Evolutionary conservation across 169 alveolate species (phyloP).

Genomic region (Plasmodium reichenowi): DNA sequence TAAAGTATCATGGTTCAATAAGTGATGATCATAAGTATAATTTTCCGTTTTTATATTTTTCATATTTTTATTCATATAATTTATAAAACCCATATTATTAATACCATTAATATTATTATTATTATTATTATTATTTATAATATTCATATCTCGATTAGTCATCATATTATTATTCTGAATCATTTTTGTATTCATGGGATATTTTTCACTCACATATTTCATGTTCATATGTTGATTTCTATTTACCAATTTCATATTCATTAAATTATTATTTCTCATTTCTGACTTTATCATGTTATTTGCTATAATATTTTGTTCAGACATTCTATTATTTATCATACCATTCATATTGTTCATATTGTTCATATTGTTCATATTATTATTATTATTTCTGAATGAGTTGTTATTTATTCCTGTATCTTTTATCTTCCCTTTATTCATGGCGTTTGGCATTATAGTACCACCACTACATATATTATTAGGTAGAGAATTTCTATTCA

Average conservation of each 20-base stretch:
- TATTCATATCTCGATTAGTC: conserved; percentile 5
- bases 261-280: conserved; percentile 1
- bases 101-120: conserved; percentile 6
- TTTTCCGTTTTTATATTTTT: conserved; percentile 40
- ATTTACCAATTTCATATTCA: conserved; percentile 23
- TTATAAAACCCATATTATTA: conserved; percentile 16
- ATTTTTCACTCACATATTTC: conserved; percentile 3
- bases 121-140: conserved; percentile 18
- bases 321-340: conserved; percentile 5
- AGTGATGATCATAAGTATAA: conserved; percentile 18
- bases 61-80: conserved; percentile 41
- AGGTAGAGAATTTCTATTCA: conserved; percentile 1
- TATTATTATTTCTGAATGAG: conserved; percentile 26
- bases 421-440: conserved; percentile 19
- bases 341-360: conserved; percentile 1
- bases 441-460: background rate
- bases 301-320: background rate
- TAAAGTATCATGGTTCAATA: conserved; percentile 20
- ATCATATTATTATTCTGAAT: background rate
- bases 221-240: conserved; percentile 3
- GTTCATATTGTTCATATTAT: background rate
- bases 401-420: conserved; percentile 25
- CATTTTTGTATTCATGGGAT: conserved; percentile 4
- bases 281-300: background rate
- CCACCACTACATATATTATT: conserved; percentile 25